Evolutionary conservation across 306 rosid species (phyloP), one percentile per base, ranked within the genome.

Genomic region (Glycine latifolia): DNA sequence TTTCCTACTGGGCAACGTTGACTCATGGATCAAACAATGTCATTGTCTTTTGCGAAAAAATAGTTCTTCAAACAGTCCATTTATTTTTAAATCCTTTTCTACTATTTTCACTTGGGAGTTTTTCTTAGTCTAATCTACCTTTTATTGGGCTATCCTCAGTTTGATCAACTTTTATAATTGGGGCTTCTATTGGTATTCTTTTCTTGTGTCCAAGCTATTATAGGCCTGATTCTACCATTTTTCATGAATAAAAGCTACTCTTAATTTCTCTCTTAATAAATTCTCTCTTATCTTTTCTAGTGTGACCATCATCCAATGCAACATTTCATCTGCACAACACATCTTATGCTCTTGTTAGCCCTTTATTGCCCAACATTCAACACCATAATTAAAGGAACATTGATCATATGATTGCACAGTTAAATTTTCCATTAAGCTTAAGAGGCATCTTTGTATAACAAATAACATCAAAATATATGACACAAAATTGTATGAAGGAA

Each of bases 231-330:
- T 43, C 53, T 15, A 16, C 31, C 11, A 56, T 10, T 17, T 75
- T 58, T 75, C 54, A 31, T 15, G n/a, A 33, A 71, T 26, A 33
- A 37, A 5, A 37, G 7, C 4, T 6, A 54, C 31, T n/a, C 37
- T n/a, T n/a, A n/a, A n/a, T n/a, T n/a, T 20, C 20, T 20, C 20
- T 20, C 20, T 20, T 20, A 20, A 7, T 54, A 37, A 54, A 10
- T 73, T 39, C 52, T 73, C 33, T 67, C 39, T 9, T 73, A n/a
- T 26, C 58, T 68, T 68, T 67, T 68, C 33, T 54, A 54, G 50
- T 44, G 9, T 20, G 60, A 39, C 76, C 60, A 43, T 56, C 11
- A 68, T 46, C 49, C 60, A 79, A 58, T 15, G 8, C 60, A 69
- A 55, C 37, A 68, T 79, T 58, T 16, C 76, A 37, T 79, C 37